Evolutionary conservation across 1,284 basidiomycete genomes (phyloP), one percentile per base, ranked within the genome.

Genomic region (Naganishia liquefaciens): DNA sequence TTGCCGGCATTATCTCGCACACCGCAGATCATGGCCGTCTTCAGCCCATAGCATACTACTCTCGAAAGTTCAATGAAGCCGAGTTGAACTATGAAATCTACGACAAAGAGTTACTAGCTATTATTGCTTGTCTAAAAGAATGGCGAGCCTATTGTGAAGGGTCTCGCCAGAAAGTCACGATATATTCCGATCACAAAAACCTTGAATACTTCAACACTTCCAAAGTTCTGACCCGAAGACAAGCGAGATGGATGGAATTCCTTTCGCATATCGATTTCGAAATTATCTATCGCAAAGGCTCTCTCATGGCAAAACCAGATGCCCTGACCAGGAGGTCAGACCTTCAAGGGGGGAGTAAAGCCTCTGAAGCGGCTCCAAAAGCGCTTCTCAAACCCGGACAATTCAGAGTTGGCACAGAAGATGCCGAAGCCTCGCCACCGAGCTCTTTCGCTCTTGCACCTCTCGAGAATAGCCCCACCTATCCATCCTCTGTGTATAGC

Each of bases 61-160:
- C 42, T 5, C 15, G 42, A 1, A 44, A 44, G 21, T 5, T 44
- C 7, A 21, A 44, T 17, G 21, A 44, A 5, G 42, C 2, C 7
- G 15, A 44, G 21, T 5, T 5, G 3, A 44, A 44, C 15, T 84
- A 83, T 69, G 74, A 79, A 23, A 80, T 82, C 40, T 78, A 82
- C 19, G 80, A 86, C 68, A 75, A 79, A 62, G 82, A 85, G 73
- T 62, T 85, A 44, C 67, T 84, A 0, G 80, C 80, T 0, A 79
- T 84, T 17, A 75, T 83, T 2, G 27, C 71, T 21, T 70, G 78
- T 0, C 67, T 83, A 0, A 40, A 77, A 28, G 69, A 76, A 52
- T 84, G 80, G 33, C 49, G 74, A 25, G 77, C 81, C 40, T 80
- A 79, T 63, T 63, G 75, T 15, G 69, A 74, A 57, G 80, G 80